Conservation (phyloP, 208 protist species). For the Leishmania lainsoni region DNA sequence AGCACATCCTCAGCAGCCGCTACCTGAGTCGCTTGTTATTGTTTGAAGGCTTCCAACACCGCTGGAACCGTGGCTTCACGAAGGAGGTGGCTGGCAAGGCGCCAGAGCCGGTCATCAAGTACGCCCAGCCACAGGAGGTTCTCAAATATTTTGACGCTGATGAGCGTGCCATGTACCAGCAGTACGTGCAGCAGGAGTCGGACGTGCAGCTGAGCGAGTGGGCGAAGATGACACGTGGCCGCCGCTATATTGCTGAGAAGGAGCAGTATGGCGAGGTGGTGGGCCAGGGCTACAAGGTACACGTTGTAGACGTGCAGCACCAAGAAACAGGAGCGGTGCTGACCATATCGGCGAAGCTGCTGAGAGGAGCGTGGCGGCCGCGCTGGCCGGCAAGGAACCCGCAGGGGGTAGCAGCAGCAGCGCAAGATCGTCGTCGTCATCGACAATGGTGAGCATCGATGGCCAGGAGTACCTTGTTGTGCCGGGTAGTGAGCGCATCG, state of each 20-base stretch:
- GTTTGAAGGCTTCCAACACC: constrained; percentile 68
- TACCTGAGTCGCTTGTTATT: constrained; percentile 83
- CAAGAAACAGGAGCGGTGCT: constrained; percentile 57
- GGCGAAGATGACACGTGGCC: constrained; percentile 43
- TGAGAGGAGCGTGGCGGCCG: constrained; percentile 34
- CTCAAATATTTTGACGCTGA: constrained; percentile 76
- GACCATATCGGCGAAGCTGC: constrained; percentile 54
- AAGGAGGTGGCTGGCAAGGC: constrained; percentile 55
- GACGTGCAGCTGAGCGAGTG: constrained; percentile 64
- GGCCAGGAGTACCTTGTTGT: constrained; percentile 48
- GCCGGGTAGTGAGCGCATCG: constrained; percentile 43
- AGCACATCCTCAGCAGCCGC: constrained; percentile 82
- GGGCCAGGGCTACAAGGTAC: constrained; percentile 40
- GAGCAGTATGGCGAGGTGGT: constrained; percentile 79
- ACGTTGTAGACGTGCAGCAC: constrained; percentile 69
- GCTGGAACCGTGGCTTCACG: constrained; percentile 64
- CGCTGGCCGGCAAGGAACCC: not conserved
- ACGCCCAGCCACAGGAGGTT: constrained; percentile 66
- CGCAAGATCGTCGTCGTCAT: not conserved
- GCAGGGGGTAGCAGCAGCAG: not conserved
- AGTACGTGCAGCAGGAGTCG: constrained; percentile 73
- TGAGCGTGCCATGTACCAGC: constrained; percentile 81
- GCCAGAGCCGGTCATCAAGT: constrained; percentile 74
- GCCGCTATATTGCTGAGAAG: constrained; percentile 68
- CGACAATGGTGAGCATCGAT: constrained; percentile 46